A percentile compares a stretch with the other conserved stretches of the same genome.
Evolutionary conservation across 148 eudicot genomes (phyloP).

Genomic region (Chenopodium formosanum): DNA sequence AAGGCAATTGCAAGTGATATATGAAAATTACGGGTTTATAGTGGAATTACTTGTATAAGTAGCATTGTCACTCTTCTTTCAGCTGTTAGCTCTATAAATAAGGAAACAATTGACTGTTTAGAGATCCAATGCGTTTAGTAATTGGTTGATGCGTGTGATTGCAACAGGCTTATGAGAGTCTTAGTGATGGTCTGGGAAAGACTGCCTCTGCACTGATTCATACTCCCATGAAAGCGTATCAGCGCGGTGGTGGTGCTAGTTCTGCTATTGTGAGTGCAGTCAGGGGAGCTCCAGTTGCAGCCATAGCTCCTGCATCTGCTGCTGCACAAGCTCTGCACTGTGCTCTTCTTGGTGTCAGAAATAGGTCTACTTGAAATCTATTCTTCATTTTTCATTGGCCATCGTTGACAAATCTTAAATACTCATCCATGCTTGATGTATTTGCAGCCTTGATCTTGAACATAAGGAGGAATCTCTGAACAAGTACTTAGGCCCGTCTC

Average conservation of each 20-base stretch:
- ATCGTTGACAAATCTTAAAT: background rate
- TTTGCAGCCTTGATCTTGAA: constrained; percentile 84
- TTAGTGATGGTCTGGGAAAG: constrained; percentile 76
- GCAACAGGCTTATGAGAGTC: constrained; percentile 80
- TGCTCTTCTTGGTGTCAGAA: constrained; percentile 90
- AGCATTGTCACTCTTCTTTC: background rate
- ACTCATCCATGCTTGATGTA: constrained; percentile 1
- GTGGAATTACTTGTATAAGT: background rate
- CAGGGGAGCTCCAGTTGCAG: constrained; percentile 91
- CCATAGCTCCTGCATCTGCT: constrained; percentile 89
- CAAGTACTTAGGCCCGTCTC: constrained; percentile 66
- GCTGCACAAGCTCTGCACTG: constrained; percentile 82
- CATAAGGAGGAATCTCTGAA: constrained; percentile 79
- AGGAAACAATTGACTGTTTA: background rate
- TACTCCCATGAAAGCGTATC: constrained; percentile 73
- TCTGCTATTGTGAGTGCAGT: constrained; percentile 80
- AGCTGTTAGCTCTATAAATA: background rate
- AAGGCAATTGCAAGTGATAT: background rate
- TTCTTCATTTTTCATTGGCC: background rate
- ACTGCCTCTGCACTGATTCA: constrained; percentile 77
- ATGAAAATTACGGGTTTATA: background rate
- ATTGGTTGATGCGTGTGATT: constrained; percentile 12
- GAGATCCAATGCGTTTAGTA: background rate
- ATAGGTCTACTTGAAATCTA: constrained; percentile 46
- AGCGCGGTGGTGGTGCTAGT: constrained; percentile 70